phyloP scores from a whole-genome alignment of 2,329 filamentous ascomycete species.

The Pseudogymnoascus sp. region DNA sequence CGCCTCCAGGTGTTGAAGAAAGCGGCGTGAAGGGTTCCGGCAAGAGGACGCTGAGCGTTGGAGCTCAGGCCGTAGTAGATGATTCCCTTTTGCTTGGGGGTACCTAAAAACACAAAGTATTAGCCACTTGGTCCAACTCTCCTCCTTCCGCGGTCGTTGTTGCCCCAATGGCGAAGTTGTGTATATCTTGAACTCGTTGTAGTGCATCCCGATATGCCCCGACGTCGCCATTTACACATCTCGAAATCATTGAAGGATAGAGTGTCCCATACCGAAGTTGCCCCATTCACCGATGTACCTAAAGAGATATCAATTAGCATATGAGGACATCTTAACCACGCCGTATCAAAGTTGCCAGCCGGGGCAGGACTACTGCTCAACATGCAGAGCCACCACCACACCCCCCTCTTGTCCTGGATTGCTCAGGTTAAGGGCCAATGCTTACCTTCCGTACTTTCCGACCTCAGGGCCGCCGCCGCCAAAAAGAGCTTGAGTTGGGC shows the following conservation, averaged over 20 bases:
- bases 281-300: constrained; percentile 30
- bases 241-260: not conserved
- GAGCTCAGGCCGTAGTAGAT: constrained; percentile 67
- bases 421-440: constrained; percentile 11
- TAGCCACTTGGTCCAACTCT: constrained; percentile 19
- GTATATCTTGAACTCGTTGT: not conserved
- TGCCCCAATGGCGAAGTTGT: not conserved
- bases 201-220: constrained; percentile 3
- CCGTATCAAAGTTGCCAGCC: not conserved
- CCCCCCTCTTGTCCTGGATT: not conserved
- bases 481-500: constrained; percentile 27
- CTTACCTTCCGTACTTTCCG: constrained; percentile 32
- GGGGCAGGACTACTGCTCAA: not conserved
- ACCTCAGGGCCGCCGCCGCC: constrained; percentile 25
- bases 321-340: not conserved
- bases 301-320: not conserved
- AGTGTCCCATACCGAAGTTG: constrained; percentile 27
- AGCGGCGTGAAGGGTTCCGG: constrained; percentile 68
- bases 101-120: constrained; percentile 35
- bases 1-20: constrained; percentile 95
- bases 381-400: not conserved
- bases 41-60: constrained; percentile 85
- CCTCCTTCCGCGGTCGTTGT: not conserved
- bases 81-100: constrained; percentile 55
- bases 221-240: not conserved